These are phyloP conservation scores for Colletotrichum sp. DNA, from an alignment of 2,329 filamentous ascomycete species.

Conservation along the genomic window DNA sequence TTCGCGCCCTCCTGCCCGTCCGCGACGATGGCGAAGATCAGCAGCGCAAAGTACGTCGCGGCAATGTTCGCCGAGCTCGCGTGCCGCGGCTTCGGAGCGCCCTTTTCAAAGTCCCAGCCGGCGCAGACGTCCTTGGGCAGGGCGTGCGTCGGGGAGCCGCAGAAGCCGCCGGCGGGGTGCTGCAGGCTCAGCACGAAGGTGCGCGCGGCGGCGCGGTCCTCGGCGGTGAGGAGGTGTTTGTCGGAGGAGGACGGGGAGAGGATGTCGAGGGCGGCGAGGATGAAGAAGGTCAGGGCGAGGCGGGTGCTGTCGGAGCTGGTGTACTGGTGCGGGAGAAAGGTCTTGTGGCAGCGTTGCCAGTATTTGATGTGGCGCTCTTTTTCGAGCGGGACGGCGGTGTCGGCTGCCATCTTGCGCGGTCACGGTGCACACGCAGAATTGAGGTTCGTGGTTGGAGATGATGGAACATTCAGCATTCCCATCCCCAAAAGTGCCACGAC, in stretches of 20 bases:
- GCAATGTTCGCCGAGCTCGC: conserved; percentile 73
- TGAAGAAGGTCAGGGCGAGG: conserved; percentile 89
- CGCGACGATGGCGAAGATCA: conserved; percentile 66
- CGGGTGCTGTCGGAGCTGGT: conserved; percentile 90
- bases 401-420: conserved; percentile 21
- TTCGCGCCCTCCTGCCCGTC: conserved; percentile 39
- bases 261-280: conserved; percentile 82
- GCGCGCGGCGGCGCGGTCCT: conserved; percentile 52
- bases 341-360: conserved; percentile 88
- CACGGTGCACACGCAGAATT: background rate
- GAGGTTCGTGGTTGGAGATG: background rate
- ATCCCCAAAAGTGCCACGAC: background rate
- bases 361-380: conserved; percentile 81
- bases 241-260: conserved; percentile 59
- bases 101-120: conserved; percentile 23
- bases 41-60: conserved; percentile 87
- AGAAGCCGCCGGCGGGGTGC: conserved; percentile 86
- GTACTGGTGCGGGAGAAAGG: conserved; percentile 81
- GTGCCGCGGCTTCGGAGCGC: conserved; percentile 23
- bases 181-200: conserved; percentile 88
- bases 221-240: conserved; percentile 46
- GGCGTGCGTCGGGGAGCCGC: conserved; percentile 77
- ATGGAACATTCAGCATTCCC: background rate
- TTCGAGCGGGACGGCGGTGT: conserved; percentile 48
- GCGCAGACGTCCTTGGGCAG: conserved; percentile 36